These are phyloP conservation scores for Neoscytalidium dimidiatum DNA, from an alignment of 2,329 filamentous ascomycete genomes.

Conservation along the genomic window DNA sequence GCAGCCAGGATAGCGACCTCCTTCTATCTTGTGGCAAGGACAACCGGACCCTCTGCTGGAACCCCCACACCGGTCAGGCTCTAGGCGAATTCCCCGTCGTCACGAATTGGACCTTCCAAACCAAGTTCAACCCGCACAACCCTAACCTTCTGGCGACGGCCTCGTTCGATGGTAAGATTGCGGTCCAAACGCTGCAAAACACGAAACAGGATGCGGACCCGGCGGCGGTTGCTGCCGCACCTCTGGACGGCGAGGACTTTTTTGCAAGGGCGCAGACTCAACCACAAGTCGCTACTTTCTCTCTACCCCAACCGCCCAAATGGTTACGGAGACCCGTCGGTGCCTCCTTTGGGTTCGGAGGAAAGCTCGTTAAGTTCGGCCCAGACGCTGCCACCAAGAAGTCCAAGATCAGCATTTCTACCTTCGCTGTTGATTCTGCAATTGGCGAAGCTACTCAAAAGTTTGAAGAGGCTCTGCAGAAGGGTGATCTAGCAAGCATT, in stretches of 20 bases:
- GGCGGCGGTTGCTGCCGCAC: conserved; percentile 66
- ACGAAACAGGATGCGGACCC: conserved; percentile 73
- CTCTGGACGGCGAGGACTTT: conserved; percentile 84
- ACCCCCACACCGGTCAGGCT: conserved; percentile 83
- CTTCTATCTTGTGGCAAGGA: conserved; percentile 95
- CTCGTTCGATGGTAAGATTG: conserved; percentile 95
- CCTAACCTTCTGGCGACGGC: conserved; percentile 91
- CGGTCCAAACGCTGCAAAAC: conserved; percentile 90
- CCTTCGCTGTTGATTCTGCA: conserved; percentile 84
- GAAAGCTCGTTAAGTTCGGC: conserved; percentile 80
- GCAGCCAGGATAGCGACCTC: conserved; percentile 82
- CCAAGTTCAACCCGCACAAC: conserved; percentile 90
- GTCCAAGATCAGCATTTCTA: conserved; percentile 80
- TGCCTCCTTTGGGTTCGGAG: conserved; percentile 92
- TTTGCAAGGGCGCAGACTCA: conserved; percentile 92
- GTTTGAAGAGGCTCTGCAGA: conserved; percentile 80
- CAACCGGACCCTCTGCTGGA: conserved; percentile 94
- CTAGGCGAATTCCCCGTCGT: conserved; percentile 95
- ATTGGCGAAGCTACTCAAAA: conserved; percentile 82
- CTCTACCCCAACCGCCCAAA: conserved; percentile 79
- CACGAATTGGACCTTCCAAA: conserved; percentile 99
- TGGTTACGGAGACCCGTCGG: conserved; percentile 87
- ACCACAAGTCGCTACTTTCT: conserved; percentile 87
- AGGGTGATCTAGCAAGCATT: conserved; percentile 75
- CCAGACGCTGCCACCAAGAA: conserved; percentile 61